These are phyloP conservation scores for Phytophthora sojae DNA, from an alignment of 352 stramenopile genomes.

Conservation along the genomic window DNA sequence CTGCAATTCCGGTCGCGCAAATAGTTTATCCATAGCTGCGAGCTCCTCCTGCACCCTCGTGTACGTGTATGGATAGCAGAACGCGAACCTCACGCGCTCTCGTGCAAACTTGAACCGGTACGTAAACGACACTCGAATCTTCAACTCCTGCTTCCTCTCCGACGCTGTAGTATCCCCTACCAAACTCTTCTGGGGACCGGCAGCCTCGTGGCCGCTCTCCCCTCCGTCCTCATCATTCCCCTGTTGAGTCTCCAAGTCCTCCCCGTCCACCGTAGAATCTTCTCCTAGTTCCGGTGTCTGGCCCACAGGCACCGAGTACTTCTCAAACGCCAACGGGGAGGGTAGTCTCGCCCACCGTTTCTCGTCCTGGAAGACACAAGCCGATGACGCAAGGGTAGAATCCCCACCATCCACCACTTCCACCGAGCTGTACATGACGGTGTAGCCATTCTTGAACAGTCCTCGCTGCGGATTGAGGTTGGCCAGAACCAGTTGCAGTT, in stretches of 20 bases:
- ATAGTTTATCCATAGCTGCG: slow-evolving; percentile 41
- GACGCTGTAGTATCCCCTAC: neutral
- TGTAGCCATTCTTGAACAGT: slow-evolving; percentile 81
- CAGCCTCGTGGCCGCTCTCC: slow-evolving; percentile 38
- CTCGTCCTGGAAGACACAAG: slow-evolving; percentile 55
- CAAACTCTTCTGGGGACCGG: slow-evolving; percentile 20
- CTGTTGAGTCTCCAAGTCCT: slow-evolving; percentile 35
- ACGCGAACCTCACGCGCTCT: slow-evolving; percentile 82
- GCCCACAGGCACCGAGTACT: slow-evolving; percentile 27
- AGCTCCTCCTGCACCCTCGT: slow-evolving; percentile 66
- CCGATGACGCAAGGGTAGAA: neutral
- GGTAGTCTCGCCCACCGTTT: slow-evolving; percentile 49
- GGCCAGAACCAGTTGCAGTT: slow-evolving; percentile 65
- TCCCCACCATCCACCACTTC: slow-evolving; percentile 40
- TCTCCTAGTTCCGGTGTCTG: slow-evolving; percentile 2
- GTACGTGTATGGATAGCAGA: slow-evolving; percentile 88
- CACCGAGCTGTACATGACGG: slow-evolving; percentile 71
- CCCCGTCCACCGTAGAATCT: neutral
- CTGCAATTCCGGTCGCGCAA: slow-evolving; percentile 4
- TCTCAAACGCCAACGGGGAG: slow-evolving; percentile 50
- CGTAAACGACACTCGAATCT: slow-evolving; percentile 66
- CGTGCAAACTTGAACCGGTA: slow-evolving; percentile 63
- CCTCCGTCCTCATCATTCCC: slow-evolving; percentile 44
- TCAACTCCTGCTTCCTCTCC: slow-evolving; percentile 39
- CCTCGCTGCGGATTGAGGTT: slow-evolving; percentile 85